These are phyloP conservation scores for Melastoma malabathricum DNA, from an alignment of 345 rosid species.

Conservation along the genomic window DNA sequence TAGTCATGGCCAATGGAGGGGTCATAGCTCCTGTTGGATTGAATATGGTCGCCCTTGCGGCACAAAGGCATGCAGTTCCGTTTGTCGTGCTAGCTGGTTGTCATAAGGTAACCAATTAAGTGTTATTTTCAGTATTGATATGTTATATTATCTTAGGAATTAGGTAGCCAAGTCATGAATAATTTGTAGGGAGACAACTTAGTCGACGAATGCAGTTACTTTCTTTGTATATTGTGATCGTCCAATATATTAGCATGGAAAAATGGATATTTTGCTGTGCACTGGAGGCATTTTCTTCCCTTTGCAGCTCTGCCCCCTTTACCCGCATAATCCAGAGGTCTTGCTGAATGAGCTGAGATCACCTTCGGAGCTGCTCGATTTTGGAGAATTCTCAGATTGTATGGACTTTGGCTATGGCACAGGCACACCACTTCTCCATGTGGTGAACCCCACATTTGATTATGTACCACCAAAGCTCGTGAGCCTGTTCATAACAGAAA, in stretches of 20 bases:
- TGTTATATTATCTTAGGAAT: too few relatives aligned
- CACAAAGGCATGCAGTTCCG: constrained; percentile 94
- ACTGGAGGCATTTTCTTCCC: constrained; percentile 2
- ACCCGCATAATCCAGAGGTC: constrained; percentile 97
- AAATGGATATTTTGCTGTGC: background rate
- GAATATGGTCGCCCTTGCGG: constrained; percentile 98
- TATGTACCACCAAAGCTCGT: constrained; percentile 95
- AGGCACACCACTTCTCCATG: constrained; percentile 75
- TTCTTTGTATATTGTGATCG: too few relatives aligned
- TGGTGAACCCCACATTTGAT: constrained; percentile 90
- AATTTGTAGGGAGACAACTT: too few relatives aligned
- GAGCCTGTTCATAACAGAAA: constrained; percentile 92
- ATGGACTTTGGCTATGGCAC: constrained; percentile 58
- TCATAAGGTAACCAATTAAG: constrained; percentile 59
- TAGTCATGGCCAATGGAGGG: constrained; percentile 97
- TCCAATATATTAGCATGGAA: too few relatives aligned
- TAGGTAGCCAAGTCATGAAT: too few relatives aligned
- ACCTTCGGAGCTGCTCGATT: constrained; percentile 88
- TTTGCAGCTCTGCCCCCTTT: constrained; percentile 82
- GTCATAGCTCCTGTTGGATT: constrained; percentile 95
- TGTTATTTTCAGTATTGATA: too few relatives aligned
- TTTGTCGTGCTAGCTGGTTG: constrained; percentile 95
- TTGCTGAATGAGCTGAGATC: constrained; percentile 87
- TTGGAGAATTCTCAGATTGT: constrained; percentile 97
- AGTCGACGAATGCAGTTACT: too few relatives aligned